phyloP scores from a whole-genome alignment of 2,329 filamentous ascomycete genomes.

The Colletotrichum gloeosporioides region DNA sequence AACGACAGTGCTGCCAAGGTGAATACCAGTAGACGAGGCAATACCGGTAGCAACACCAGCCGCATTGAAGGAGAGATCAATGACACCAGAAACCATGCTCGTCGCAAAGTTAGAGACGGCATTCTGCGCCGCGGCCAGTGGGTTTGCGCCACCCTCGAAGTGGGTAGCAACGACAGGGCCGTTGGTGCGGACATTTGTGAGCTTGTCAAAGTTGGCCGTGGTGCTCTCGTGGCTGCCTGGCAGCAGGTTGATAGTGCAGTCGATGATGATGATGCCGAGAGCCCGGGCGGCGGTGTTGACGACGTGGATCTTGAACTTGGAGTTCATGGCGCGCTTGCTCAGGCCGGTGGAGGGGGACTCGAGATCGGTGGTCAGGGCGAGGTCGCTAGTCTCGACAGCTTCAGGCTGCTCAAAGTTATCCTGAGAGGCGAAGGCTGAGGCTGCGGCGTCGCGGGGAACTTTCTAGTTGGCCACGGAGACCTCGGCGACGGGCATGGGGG shows the following conservation, averaged over 20 bases:
- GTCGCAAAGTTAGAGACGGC: background rate
- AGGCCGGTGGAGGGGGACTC: background rate
- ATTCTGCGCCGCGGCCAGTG: fast-evolving
- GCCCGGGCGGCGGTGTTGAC: background rate
- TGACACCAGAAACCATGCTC: background rate
- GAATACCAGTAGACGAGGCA: background rate
- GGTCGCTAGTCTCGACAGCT: background rate
- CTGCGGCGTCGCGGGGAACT: fast-evolving
- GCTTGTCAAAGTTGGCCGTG: background rate
- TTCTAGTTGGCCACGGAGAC: background rate
- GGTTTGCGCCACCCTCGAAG: background rate
- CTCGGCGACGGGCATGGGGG: background rate
- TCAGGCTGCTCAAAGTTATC: fast-evolving
- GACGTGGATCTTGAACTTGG: background rate
- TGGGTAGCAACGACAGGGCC: background rate
- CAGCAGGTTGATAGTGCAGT: background rate
- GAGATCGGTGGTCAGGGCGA: background rate
- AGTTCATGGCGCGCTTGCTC: background rate
- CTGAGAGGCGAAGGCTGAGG: background rate
- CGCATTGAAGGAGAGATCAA: background rate
- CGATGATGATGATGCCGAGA: background rate
- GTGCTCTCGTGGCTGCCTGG: background rate
- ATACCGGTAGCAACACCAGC: background rate
- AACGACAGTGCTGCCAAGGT: fast-evolving
- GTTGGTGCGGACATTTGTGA: background rate